Percentiles rank a stretch among this genome's conserved stretches.
phyloP scores from a whole-genome alignment of 208 protist species.

The Wallacemonas rigidus region DNA sequence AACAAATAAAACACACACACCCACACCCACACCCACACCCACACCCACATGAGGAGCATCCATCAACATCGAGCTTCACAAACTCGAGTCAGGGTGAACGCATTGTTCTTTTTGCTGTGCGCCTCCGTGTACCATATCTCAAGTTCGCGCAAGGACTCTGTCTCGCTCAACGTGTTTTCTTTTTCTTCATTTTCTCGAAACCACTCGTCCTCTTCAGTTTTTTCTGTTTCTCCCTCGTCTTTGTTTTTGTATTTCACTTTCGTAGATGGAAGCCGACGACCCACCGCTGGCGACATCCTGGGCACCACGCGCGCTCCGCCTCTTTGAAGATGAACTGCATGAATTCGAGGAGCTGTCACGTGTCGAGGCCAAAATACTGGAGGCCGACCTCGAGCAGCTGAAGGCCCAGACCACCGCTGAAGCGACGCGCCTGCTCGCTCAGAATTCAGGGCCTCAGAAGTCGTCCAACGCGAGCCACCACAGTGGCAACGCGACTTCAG shows the following conservation, averaged over 20 bases:
- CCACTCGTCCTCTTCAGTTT: too few relatives aligned
- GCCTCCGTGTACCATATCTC: conserved; percentile 14
- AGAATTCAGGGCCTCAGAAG: background rate
- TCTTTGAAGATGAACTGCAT: conserved; percentile 61
- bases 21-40: too few relatives aligned
- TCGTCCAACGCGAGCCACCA: background rate
- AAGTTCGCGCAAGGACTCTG: background rate
- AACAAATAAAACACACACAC: too few relatives aligned
- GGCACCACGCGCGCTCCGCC: conserved; percentile 40
- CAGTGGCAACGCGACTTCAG: conserved; percentile 11
- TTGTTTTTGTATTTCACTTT: conserved; percentile 14
- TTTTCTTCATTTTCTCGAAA: too few relatives aligned
- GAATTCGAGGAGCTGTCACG: conserved; percentile 55
- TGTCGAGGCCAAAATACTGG: conserved; percentile 32
- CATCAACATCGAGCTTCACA: too few relatives aligned
- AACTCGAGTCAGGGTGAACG: background rate
- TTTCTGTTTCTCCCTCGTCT: background rate
- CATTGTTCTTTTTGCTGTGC: conserved; percentile 8
- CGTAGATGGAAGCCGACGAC: conserved; percentile 43
- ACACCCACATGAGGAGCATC: too few relatives aligned
- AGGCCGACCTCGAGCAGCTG: conserved; percentile 30
- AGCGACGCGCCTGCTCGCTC: conserved; percentile 30
- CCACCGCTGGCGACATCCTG: conserved; percentile 63
- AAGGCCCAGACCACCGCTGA: conserved; percentile 36
- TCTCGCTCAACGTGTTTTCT: too few relatives aligned